Base-by-base conservation (phyloP, 2,329 filamentous ascomycete species). In the Aspergillus chevalieri region DNA sequence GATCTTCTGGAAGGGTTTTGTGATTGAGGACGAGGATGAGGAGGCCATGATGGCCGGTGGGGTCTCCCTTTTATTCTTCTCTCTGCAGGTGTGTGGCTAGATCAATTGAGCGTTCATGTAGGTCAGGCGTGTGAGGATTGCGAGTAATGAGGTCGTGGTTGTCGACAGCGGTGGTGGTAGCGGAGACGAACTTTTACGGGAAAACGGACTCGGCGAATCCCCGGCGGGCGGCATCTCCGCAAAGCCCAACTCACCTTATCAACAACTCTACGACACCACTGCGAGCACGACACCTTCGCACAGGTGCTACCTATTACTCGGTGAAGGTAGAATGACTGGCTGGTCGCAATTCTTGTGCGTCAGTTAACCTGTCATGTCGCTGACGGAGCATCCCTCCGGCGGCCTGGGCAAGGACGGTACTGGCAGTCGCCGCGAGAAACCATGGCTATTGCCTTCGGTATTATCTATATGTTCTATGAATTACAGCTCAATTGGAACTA, bases 391-490 rank as follows among this genome's bases (percentile, higher is more conserved):
- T 46, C 49, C 52, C 42, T 36, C 48, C 39, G 54, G 49, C 45
- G 51, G 44, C 44, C 47, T 57, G 36, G 49, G 54, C 47, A 51
- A 64, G 50, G 63, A 58, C 44, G 52, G 61, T 52, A 56, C 60
- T 48, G 58, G 59, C 50, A 64, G 54, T 56, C 71, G 67, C 56
- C 71, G 68, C 58, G 73, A 74, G 51, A 68, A 70, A 55, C 74
- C 76, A 51, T 78, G 77, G 71, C 69, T 80, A 39, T 73, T 78
- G 56, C 70, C 78, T 59, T 77, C 71, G 64, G 77, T 78, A 69
- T 3, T 47, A 61, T 52, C 14, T 41, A 44, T 22, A 48, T 19
- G 44, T 46, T 26, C 9, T 12, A 8, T 14, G 14, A 28, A 12
- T 12, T 30, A 28, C 9, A 12, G 10, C 3, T 41, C 19, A 36